Conservation (phyloP, 441 rosid genomes). For the Pelargonium cotyledonis region DNA sequence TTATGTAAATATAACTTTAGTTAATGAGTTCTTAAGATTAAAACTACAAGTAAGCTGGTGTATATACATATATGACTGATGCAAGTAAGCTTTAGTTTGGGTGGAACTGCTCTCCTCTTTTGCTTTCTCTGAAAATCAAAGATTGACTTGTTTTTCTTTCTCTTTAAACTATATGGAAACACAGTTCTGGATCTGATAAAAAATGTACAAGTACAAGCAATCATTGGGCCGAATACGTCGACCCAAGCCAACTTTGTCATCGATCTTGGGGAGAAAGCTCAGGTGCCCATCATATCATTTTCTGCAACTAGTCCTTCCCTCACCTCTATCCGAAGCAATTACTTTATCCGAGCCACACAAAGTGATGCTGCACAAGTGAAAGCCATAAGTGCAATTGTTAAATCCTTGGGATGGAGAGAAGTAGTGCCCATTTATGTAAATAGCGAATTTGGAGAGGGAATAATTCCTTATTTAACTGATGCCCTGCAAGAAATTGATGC, state of each 20-base stretch:
- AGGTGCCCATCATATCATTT: constrained; percentile 56
- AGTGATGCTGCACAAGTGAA: constrained; percentile 38
- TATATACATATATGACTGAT: too few species aligned
- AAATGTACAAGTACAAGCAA: constrained; percentile 49
- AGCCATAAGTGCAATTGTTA: constrained; percentile 40
- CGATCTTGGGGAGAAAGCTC: constrained; percentile 37
- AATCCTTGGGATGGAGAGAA: constrained; percentile 52
- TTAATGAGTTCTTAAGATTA: too few species aligned
- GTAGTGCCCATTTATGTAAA: constrained; percentile 42
- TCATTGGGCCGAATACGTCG: constrained; percentile 47
- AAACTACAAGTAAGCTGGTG: too few species aligned
- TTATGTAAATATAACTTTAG: too few species aligned
- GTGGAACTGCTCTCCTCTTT: too few species aligned
- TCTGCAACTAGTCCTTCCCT: constrained; percentile 55
- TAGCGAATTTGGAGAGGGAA: constrained; percentile 39
- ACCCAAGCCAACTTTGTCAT: constrained; percentile 44
- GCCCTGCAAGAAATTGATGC: constrained; percentile 38
- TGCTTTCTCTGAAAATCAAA: too few species aligned
- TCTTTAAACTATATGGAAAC: neutral
- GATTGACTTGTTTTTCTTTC: neutral
- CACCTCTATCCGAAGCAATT: constrained; percentile 32
- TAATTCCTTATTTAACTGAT: constrained; percentile 40
- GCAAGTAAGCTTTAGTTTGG: too few species aligned
- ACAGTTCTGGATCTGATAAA: constrained; percentile 57
- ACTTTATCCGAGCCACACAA: constrained; percentile 40